Conservation (phyloP, 306 rosid genomes). For the Malus sieversii region DNA sequence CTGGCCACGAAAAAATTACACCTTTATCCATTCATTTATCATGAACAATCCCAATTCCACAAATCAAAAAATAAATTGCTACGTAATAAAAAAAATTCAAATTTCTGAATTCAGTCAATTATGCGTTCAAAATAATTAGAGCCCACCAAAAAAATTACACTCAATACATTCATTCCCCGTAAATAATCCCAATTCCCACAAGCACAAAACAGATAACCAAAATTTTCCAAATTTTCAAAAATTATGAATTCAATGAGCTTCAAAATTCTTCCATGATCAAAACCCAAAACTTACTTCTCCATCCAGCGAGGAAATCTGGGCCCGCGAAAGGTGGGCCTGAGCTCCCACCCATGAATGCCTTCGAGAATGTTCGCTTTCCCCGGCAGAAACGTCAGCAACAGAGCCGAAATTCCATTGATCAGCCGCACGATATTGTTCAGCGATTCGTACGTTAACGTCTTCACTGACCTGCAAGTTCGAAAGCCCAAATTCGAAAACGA, state of each 20-base stretch:
- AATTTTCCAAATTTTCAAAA: background rate
- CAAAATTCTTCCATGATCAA: background rate
- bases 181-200: background rate
- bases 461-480: conserved; percentile 62
- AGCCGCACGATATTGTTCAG: conserved; percentile 69
- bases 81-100: background rate
- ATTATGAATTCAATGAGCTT: background rate
- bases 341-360: conserved; percentile 98
- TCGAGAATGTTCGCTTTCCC: conserved; percentile 78
- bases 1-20: background rate
- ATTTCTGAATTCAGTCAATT: background rate
- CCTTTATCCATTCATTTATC: background rate
- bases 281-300: conserved; percentile 61
- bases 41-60: background rate
- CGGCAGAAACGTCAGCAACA: conserved; percentile 62
- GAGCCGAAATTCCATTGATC: conserved; percentile 88
- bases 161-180: background rate
- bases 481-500: background rate
- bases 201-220: background rate
- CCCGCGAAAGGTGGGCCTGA: conserved; percentile 81
- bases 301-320: conserved; percentile 98
- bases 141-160: background rate
- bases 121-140: background rate
- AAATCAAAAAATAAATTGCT: background rate
- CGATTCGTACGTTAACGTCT: conserved; percentile 75